A percentile compares a stretch with the other conserved stretches of the same genome.
These are phyloP conservation scores for Thraustochytrium sp. DNA, from an alignment of 352 stramenopile genomes.

Conservation along the genomic window DNA sequence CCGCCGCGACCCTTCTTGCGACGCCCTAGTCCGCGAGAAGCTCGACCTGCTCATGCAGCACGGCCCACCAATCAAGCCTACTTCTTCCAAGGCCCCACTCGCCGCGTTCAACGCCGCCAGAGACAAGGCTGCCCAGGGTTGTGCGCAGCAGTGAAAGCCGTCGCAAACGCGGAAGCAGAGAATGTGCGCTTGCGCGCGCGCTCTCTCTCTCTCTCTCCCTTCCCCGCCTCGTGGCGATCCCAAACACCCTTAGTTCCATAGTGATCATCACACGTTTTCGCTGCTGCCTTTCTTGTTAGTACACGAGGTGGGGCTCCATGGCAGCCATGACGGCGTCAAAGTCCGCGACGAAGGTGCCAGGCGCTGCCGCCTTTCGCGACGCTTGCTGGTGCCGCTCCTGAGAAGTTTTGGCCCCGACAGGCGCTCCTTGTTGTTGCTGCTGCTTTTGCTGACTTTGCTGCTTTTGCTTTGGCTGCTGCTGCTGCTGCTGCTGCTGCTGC, in stretches of 20 bases:
- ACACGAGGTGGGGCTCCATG: not conserved
- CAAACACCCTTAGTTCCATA: no score
- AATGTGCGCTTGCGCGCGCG: no score
- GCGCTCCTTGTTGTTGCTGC: no score
- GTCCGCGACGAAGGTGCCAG: not conserved
- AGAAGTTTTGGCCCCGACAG: no score
- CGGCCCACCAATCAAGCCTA: slow-evolving; percentile 10
- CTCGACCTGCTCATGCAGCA: not conserved
- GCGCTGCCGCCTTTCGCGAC: not conserved
- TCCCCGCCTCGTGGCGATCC: no score
- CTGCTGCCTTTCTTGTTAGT: no score
- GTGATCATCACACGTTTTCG: no score
- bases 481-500: not conserved
- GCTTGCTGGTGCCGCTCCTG: no score
- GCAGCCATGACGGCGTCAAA: not conserved
- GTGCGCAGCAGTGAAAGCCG: not conserved
- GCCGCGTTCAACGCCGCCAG: not conserved
- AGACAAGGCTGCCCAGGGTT: not conserved
- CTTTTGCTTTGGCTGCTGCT: not conserved
- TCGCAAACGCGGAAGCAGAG: no score
- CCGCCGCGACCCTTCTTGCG: not conserved
- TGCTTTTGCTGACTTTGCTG: not conserved
- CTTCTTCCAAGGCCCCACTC: not conserved
- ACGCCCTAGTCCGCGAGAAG: not conserved
- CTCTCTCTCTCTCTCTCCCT: no score